Base-by-base conservation (phyloP, 768 basidiomycete genomes). In the Suillus variegatus region DNA sequence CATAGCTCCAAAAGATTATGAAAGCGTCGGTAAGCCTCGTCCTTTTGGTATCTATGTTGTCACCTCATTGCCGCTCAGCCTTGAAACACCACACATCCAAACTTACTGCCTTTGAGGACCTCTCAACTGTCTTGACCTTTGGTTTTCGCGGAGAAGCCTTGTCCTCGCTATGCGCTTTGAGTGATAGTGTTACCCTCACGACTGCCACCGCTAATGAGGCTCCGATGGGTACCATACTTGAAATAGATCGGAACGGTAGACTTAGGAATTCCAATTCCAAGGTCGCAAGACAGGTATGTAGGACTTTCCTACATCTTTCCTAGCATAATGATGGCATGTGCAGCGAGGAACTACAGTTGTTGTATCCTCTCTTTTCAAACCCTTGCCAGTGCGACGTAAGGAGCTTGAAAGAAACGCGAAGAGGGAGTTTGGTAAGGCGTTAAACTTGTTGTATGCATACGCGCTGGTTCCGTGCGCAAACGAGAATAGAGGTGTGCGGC, bases 121-220 rank as follows among this genome's bases (percentile, higher is more conserved):
- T 98, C 4, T 79, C 85, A 3, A 79, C 83, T 0, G 86, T 99
- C 12, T 78, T 79, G 6, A 94, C 95, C 0, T 97, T 98, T 75
- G 97, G 97, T 0, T 99, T 99, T 73, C 86, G 97, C 44, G 97
- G 97, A 18, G 97, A 99, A 78, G 97, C 97, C 0, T 81, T 99
- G 0, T 94, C 95, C 8, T 95, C 97, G 3, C 82, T 99, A 0
- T 99, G 96, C 72, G 93, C 93, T 1, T 78, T 97, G 1, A 85
- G 88, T 60, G 89, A 92, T 62, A 77, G 81, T 4, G 85, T 98
- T 13, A 81, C 79, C 0, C 82, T 98, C 57, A 84, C 84, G 1
- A 98, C 97, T 0, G 84, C 92, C 4, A 95, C 93, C 0, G 80
- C 82, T 22, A 76, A 80, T 9, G 88, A 87, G 3, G 85, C 90